Evolutionary conservation across 371 early-diverging fungal genomes (phyloP), one percentile per base, ranked within the genome.

Genomic region (Syncephalastrum monosporum): DNA sequence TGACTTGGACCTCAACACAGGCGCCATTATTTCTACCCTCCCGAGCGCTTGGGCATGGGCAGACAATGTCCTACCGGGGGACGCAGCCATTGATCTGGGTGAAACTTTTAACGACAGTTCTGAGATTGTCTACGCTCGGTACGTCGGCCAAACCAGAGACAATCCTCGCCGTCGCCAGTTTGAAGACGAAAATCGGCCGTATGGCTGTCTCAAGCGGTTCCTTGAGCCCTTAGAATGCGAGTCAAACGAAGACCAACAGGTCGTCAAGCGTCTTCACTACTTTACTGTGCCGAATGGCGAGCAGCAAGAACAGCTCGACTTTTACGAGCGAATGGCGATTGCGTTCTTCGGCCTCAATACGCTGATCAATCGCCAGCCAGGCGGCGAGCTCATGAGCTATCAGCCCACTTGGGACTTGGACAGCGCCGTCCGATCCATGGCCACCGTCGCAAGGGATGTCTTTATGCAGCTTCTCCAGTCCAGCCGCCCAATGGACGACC

Each of bases 331-430:
- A 2, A 25, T 43, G 3, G 38, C 48, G 3, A 56, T 41, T 21
- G 48, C 56, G 17, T 56, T 56, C 21, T 56, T 56, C 13, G 56
- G 56, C 14, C 16, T 41, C 0, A 29, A 47, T 1, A 56, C 23
- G 29, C 38, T 56, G 1, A 15, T 56, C 10, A 56, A 56, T 41
- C 13, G 19, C n/a, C 56, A 56, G 21, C 16, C 25, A 14, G 56
- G 56, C 1, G 41, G 56, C 1, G 4, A n/a, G 4, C 48, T 1
- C 10, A 38, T 27, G 13, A 27, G 23, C 2, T 56, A 56, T 10
- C 2, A 56, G 0, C 10, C 38, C 38, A 33, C 5, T 5, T 33
- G 38, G 38, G 10, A 33, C 2, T 0, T 33, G 38, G 2, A 0
- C 38, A 10, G 38, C 8, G 38, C 0, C 38, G 0, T 33, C 38